phyloP scores from a whole-genome alignment of 345 rosid species.

The Geranium rotundifolium region DNA sequence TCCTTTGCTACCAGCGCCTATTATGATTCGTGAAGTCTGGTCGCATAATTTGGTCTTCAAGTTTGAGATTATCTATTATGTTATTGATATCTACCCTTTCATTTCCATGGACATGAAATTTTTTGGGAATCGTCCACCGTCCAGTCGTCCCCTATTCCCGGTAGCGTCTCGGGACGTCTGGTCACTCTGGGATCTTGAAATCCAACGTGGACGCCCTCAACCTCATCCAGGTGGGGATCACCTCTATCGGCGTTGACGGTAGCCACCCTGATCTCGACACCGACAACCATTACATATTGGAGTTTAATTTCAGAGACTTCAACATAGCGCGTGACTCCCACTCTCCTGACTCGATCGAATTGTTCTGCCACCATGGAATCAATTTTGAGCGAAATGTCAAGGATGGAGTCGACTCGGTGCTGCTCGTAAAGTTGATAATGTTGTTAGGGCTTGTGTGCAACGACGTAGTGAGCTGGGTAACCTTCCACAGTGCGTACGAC shows the following conservation, averaged over 20 bases:
- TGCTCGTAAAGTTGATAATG: conserved; percentile 71
- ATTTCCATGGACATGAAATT: conserved; percentile 87
- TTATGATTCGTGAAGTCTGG: conserved; percentile 69
- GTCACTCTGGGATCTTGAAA: conserved; percentile 58
- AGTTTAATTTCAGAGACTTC: conserved; percentile 69
- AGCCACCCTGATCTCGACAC: conserved; percentile 52
- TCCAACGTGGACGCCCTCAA: conserved; percentile 65
- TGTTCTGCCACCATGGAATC: conserved; percentile 65
- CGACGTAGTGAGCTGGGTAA: conserved; percentile 73
- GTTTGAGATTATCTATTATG: conserved; percentile 39
- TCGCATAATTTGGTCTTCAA: conserved; percentile 53
- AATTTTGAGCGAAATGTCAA: conserved; percentile 51
- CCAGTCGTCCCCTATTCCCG: conserved; percentile 12
- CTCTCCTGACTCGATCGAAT: conserved; percentile 74
- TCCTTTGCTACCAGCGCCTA: too few relatives aligned
- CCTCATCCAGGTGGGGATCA: conserved; percentile 80
- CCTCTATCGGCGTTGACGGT: conserved; percentile 46
- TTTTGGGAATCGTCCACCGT: conserved; percentile 55
- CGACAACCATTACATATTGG: conserved; percentile 52
- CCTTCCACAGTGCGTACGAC: conserved; percentile 87
- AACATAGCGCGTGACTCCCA: conserved; percentile 53
- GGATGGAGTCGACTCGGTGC: conserved; percentile 46
- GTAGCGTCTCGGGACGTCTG: conserved; percentile 29
- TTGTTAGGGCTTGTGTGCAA: conserved; percentile 77
- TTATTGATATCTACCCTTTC: conserved; percentile 45